Evolutionary conservation across 805 yeast species (phyloP).

Genomic region (Saccharomycopsis sp.): DNA sequence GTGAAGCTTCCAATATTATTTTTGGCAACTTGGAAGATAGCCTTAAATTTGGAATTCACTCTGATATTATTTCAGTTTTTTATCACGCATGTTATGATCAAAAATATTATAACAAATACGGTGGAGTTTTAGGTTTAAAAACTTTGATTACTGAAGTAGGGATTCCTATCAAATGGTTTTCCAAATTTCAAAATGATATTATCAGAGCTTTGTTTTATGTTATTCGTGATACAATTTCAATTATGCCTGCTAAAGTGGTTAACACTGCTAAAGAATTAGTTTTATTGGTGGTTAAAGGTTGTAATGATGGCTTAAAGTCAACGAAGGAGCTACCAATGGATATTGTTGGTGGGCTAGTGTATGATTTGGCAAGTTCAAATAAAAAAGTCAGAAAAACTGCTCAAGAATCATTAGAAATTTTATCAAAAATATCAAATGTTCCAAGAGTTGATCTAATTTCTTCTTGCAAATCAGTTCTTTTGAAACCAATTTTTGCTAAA

Average conservation of each 20-base stretch:
- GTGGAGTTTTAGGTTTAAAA: constrained; percentile 78
- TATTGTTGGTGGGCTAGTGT: constrained; percentile 78
- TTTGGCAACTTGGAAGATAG: constrained; percentile 63
- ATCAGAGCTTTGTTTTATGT: constrained; percentile 83
- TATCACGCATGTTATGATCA: constrained; percentile 90
- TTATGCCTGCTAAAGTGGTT: constrained; percentile 75
- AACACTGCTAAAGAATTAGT: constrained; percentile 62
- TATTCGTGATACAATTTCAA: constrained; percentile 77
- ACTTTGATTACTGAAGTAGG: constrained; percentile 59
- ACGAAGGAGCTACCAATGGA: constrained; percentile 56
- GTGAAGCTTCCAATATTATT: constrained; percentile 47
- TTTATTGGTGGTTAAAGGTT: constrained; percentile 48
- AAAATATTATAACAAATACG: constrained; percentile 73
- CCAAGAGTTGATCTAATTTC: constrained; percentile 67
- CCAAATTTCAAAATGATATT: constrained; percentile 70
- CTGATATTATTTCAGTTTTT: constrained; percentile 68
- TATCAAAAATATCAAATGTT: constrained; percentile 61
- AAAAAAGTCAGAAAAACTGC: constrained; percentile 74
- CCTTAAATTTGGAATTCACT: constrained; percentile 61
- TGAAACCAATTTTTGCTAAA: constrained; percentile 93
- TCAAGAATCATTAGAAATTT: constrained; percentile 52
- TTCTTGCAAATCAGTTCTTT: constrained; percentile 70
- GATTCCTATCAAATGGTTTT: constrained; percentile 65
- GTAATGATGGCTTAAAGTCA: constrained; percentile 52
- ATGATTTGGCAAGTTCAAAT: constrained; percentile 86